Evolutionary conservation across 176 grass and related monocot genomes (phyloP).

Genomic region (Aegilops sharonensis): DNA sequence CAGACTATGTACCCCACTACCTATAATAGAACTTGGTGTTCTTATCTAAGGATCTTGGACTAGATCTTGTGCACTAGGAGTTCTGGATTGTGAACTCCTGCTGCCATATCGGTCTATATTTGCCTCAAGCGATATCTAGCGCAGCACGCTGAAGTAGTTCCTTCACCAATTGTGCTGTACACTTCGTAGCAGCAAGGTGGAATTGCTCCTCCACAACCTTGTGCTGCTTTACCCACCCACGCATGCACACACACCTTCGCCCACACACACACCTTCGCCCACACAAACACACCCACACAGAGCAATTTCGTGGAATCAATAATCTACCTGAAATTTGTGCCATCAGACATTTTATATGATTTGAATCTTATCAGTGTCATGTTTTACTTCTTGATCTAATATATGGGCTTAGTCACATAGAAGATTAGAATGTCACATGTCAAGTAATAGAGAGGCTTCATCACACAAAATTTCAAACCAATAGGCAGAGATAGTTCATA

Average conservation of each 20-base stretch:
- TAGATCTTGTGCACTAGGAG: no score
- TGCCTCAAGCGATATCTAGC: no score
- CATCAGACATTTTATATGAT: neutral
- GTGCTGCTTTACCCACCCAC: no score
- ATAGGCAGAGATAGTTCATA: neutral
- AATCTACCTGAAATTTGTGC: neutral
- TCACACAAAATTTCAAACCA: neutral
- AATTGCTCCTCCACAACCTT: no score
- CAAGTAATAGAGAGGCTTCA: neutral
- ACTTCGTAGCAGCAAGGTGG: no score
- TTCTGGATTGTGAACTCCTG: no score
- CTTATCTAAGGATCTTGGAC: no score
- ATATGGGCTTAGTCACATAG: neutral
- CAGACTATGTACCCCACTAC: no score
- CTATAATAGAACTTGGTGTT: no score
- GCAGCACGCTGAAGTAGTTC: no score
- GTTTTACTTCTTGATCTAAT: neutral
- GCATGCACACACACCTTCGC: neutral
- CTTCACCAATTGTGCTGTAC: no score
- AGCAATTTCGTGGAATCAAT: neutral
- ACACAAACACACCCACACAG: neutral
- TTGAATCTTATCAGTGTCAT: slow-evolving; percentile 22
- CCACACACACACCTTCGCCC: neutral
- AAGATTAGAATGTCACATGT: neutral
- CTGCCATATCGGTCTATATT: no score